Base-by-base conservation (phyloP, 129 eudicot species). In the carrot (Daucus carota) region DNA sequence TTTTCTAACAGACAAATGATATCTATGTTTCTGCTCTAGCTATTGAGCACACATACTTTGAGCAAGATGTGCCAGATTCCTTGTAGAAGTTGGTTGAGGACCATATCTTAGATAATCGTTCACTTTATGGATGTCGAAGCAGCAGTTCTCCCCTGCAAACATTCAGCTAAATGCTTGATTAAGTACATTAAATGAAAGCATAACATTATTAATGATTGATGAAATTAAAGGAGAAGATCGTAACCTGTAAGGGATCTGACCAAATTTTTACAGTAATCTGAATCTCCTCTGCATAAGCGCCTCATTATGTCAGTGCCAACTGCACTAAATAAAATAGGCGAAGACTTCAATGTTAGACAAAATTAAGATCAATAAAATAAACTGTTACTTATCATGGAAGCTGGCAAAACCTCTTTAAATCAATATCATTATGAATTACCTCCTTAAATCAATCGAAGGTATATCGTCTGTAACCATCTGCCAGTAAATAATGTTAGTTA, bases 91-190 rank as follows among this genome's bases (percentile, higher is more conserved):
- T 32, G 70, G 70, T 29, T 63, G 70, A 13, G 70, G 70, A 26
- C 38, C 70, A 63, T 7, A 63, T 63, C 38, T 31, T 38, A 63
- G 15, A 63, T 26, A 63, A 29, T 31, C 8, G 36, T 63, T 29
- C 70, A 63, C 70, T 31, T 63, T 63, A 1, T 13, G 22, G 40
- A 26, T 28, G 70, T 63, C 70, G 14, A 63, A 12, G 70, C 70
- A 63, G 70, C 70, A 63, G 70, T 63, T 63, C 10, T 63, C 40
- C 70, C 70, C 70, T 63, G 34, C 18, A 62, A 62, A 62, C 40
- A 63, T 63, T 28, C 2, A 29, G 40, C 65, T 8, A 24, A 57
- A 12, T 63, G 70, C 40, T 63, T 63, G 40, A 63, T 13, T 63
- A 29, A 29, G 36, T 63, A n/a, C 14, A n/a, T 14, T 6, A 29